Evolutionary conservation across 192 early-diverging fungal genomes (phyloP).

Genomic region (Oehlia diaphana): DNA sequence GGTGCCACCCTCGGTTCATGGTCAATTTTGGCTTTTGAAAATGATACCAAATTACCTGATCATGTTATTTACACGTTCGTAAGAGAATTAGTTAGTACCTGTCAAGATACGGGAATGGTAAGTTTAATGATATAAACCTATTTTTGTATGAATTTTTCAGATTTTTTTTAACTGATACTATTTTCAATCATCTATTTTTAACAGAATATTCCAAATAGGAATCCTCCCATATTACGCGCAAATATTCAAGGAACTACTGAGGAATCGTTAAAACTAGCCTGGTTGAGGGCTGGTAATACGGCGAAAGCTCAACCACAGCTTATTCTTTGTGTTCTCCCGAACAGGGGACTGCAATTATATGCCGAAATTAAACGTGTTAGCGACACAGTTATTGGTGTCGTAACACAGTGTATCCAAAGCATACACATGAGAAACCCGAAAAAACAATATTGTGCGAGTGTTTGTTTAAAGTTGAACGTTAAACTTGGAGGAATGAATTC

Average conservation of each 20-base stretch:
- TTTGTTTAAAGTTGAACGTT: slow-evolving; percentile 69
- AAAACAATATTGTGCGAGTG: slow-evolving; percentile 89
- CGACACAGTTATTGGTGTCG: slow-evolving; percentile 84
- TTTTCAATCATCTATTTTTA: too few relatives aligned
- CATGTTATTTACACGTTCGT: too few relatives aligned
- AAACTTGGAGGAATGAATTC: slow-evolving; percentile 71
- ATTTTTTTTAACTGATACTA: too few relatives aligned
- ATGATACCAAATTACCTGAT: too few relatives aligned
- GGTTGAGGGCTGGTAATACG: slow-evolving; percentile 10
- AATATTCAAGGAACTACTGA: too few relatives aligned
- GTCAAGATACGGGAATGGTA: too few relatives aligned
- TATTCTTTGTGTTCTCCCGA: slow-evolving; percentile 75
- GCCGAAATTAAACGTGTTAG: slow-evolving; percentile 84
- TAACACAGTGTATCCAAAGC: slow-evolving; percentile 87
- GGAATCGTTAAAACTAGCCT: too few relatives aligned
- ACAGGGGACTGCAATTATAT: slow-evolving; percentile 62
- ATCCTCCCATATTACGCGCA: too few relatives aligned
- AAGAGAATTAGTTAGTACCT: too few relatives aligned
- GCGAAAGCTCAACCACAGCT: slow-evolving; percentile 73
- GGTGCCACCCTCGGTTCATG: slow-evolving; percentile 78
- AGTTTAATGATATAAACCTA: too few relatives aligned
- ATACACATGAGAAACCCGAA: slow-evolving; percentile 74
- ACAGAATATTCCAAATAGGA: too few relatives aligned
- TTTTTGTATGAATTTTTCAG: too few relatives aligned
- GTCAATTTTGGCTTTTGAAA: slow-evolving; percentile 72